These are phyloP conservation scores for Nemophila menziesii DNA, from an alignment of 257 asterid species.

Conservation along the genomic window DNA sequence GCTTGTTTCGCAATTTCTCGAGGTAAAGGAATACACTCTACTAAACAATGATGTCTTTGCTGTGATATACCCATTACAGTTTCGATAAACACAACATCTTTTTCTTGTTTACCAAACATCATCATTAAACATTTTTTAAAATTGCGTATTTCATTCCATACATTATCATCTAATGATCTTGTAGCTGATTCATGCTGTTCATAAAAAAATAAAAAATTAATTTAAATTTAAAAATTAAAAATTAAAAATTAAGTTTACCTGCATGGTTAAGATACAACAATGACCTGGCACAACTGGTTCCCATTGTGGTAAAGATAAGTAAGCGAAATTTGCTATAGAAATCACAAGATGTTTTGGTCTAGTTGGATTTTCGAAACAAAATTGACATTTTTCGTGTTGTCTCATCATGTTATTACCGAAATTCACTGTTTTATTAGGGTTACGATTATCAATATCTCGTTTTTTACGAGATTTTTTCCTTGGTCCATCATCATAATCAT, in stretches of 20 bases:
- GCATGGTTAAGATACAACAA: slow-evolving; percentile 78
- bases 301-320: slow-evolving; percentile 66
- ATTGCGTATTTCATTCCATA: slow-evolving; percentile 89
- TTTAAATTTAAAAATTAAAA: background rate
- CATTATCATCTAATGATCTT: slow-evolving; percentile 73
- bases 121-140: slow-evolving; percentile 94
- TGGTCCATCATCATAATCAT: slow-evolving; percentile 82
- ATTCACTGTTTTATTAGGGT: slow-evolving; percentile 35
- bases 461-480: slow-evolving; percentile 51
- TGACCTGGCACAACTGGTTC: slow-evolving; percentile 76
- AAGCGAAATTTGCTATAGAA: slow-evolving; percentile 77
- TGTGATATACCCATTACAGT: slow-evolving; percentile 73
- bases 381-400: slow-evolving; percentile 83
- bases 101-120: slow-evolving; percentile 87
- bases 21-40: slow-evolving; percentile 87
- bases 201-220: slow-evolving; percentile 1
- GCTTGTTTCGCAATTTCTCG: slow-evolving; percentile 74
- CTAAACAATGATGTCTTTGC: slow-evolving; percentile 79
- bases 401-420: slow-evolving; percentile 52
- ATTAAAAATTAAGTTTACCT: slow-evolving; percentile 30
- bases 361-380: slow-evolving; percentile 78
- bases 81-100: slow-evolving; percentile 72
- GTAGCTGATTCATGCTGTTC: slow-evolving; percentile 82
- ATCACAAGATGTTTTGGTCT: slow-evolving; percentile 83
- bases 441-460: slow-evolving; percentile 30